phyloP scores from a whole-genome alignment of 805 yeast species.

The Candida nonsorbophila region DNA sequence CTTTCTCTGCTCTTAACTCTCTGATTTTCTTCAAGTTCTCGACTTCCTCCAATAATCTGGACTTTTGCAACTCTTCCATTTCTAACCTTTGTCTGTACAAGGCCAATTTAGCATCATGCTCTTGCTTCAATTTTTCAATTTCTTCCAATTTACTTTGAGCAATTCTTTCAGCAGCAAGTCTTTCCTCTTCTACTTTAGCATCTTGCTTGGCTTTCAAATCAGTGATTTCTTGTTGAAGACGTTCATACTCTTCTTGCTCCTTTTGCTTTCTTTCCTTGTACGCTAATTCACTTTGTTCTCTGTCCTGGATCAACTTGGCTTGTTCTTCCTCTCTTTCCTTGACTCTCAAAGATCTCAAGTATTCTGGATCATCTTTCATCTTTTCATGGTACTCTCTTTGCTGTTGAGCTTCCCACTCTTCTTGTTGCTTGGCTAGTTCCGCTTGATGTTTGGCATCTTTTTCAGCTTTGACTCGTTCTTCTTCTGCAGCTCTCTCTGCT shows the following conservation, averaged over 20 bases:
- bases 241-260: constrained; percentile 19
- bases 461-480: constrained; percentile 12
- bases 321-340: constrained; percentile 21
- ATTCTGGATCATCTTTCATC: constrained; percentile 18
- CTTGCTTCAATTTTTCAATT: constrained; percentile 27
- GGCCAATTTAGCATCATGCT: constrained; percentile 26
- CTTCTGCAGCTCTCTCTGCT: constrained; percentile 8
- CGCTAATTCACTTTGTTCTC: constrained; percentile 19
- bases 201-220: constrained; percentile 20
- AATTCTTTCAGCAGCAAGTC: constrained; percentile 19
- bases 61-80: constrained; percentile 33
- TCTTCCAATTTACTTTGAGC: constrained; percentile 28
- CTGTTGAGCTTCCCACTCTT: constrained; percentile 6
- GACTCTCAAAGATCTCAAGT: constrained; percentile 19
- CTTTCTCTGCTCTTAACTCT: constrained; percentile 35
- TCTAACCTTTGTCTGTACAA: constrained; percentile 25
- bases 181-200: constrained; percentile 17
- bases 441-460: constrained; percentile 6
- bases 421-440: constrained; percentile 6
- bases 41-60: constrained; percentile 33
- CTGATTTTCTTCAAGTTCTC: constrained; percentile 34
- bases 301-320: constrained; percentile 17
- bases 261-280: constrained; percentile 19
- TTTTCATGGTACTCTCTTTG: constrained; percentile 9
- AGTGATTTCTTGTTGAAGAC: constrained; percentile 26